A percentile compares a stretch with the other conserved stretches of the same genome.
These are phyloP conservation scores for Phytophthora aleatoria DNA, from an alignment of 352 stramenopile genomes.

Conservation along the genomic window DNA sequence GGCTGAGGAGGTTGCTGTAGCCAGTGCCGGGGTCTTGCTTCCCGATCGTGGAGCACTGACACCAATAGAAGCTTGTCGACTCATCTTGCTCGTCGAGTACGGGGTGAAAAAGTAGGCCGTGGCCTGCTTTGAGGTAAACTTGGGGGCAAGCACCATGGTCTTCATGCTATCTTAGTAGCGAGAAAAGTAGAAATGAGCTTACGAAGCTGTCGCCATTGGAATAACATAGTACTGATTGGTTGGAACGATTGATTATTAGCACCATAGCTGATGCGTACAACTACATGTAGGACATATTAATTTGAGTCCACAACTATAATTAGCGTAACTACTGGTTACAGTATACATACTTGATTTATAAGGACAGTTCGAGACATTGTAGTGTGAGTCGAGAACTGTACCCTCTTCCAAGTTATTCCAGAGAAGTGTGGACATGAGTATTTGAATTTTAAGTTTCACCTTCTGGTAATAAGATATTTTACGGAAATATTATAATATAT, in stretches of 20 bases:
- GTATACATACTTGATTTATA: too few relatives aligned
- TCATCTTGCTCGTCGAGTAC: constrained; percentile 12
- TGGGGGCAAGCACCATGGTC: not conserved
- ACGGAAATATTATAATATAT: not conserved
- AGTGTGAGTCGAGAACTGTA: not conserved
- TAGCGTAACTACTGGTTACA: too few relatives aligned
- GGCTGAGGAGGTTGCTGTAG: constrained; percentile 16
- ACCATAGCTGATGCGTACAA: not conserved
- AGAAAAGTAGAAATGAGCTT: not conserved
- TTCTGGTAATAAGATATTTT: not conserved
- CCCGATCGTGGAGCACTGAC: not conserved
- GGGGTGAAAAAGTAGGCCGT: constrained; percentile 14
- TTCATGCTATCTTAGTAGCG: not conserved
- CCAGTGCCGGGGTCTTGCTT: constrained; percentile 7
- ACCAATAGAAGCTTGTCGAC: constrained; percentile 6
- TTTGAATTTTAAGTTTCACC: not conserved
- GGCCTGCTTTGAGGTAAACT: constrained; percentile 3
- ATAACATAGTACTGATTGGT: not conserved
- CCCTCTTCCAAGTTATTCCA: not conserved
- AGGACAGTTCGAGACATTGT: too few relatives aligned
- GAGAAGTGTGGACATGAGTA: not conserved
- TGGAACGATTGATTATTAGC: not conserved
- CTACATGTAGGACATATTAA: not conserved
- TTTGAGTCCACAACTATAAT: not conserved
- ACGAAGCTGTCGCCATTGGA: not conserved